phyloP scores from a whole-genome alignment of 768 basidiomycete genomes.

The Leccinum subgranulosum region DNA sequence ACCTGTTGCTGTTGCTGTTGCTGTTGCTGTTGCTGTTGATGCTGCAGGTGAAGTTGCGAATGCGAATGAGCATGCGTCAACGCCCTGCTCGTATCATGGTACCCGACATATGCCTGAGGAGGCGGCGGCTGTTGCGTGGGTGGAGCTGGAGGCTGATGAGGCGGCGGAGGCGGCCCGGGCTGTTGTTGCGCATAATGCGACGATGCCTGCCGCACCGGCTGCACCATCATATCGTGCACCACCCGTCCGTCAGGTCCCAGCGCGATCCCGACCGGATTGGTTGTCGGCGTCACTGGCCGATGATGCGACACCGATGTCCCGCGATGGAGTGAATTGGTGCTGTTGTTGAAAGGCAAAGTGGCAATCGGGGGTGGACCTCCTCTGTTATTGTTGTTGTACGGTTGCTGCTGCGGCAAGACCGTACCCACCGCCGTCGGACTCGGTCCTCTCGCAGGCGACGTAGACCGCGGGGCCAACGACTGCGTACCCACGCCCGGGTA shows the following conservation, averaged over 20 bases:
- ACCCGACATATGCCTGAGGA: conserved; percentile 18
- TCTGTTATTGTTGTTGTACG: conserved; percentile 5
- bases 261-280: conserved; percentile 78
- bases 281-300: conserved; percentile 58
- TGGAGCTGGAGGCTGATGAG: conserved; percentile 1
- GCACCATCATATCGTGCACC: conserved; percentile 71
- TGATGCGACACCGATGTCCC: conserved; percentile 29
- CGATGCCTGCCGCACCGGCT: conserved; percentile 16
- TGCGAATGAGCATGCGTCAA: conserved; percentile 27
- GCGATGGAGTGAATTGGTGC: conserved; percentile 7
- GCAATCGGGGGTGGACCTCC: conserved; percentile 2
- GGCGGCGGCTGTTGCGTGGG: conserved; percentile 3
- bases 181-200: conserved; percentile 12
- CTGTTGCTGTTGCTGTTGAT: conserved; percentile 29
- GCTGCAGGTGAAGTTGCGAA: conserved; percentile 24
- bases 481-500: conserved; percentile 84
- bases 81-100: conserved; percentile 29
- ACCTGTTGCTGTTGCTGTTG: conserved; percentile 15
- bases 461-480: conserved; percentile 59
- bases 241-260: conserved; percentile 81
- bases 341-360: not conserved
- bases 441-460: conserved; percentile 45
- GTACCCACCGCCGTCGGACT: conserved; percentile 12
- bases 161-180: not conserved
- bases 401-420: not conserved